Base-by-base conservation (phyloP, 441 rosid species). In the Theobroma grandiflorum region DNA sequence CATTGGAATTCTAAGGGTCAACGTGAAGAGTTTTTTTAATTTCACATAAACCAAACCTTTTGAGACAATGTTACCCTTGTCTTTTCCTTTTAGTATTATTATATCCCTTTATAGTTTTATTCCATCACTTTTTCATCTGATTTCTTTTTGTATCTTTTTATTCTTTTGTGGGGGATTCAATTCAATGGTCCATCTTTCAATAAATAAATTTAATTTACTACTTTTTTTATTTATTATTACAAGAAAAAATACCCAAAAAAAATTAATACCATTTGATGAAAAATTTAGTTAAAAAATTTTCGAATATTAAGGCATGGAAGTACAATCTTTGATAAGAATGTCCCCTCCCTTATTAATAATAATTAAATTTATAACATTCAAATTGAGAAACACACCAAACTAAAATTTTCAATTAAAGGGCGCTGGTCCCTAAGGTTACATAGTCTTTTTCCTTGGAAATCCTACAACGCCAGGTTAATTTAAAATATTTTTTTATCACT, bases 1-100 rank as follows among this genome's bases (percentile, higher is more conserved):
- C 91, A 92, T 88, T 92, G 94, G 95, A 89, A 83, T 88, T 89
- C 84, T 73, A 88, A 90, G 93, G 96, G 97, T 95, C 98, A 92
- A 92, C 97, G 88, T 76, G 79, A 81, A 67, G 85, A 84, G 70
- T 62, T 81, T 83, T 74, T 42, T 68, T 72, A 65, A 11, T 67
- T 67, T 9, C 42, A 31, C 8, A 42, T 68, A 68, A 22, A 45
- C 61, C 50, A 14, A 4, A 7, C 57, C 57, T 49, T 8, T 7
- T 58, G 20, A 33, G 87, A 80, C 89, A 72, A 82, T 68, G 8
- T 70, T 86, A 52, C 84, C 87, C 85, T 84, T 81, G 33, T 38
- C 10, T 55, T 35, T 38, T 71, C 43, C 61, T 16, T 47, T 65
- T 81, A 75, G 49, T 80, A 73, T 33, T 82, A 78, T 76, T 84